A percentile compares a stretch with the other conserved stretches of the same genome.
phyloP scores from a whole-genome alignment of 1,139 yeast species.

The Pichia sp. region DNA sequence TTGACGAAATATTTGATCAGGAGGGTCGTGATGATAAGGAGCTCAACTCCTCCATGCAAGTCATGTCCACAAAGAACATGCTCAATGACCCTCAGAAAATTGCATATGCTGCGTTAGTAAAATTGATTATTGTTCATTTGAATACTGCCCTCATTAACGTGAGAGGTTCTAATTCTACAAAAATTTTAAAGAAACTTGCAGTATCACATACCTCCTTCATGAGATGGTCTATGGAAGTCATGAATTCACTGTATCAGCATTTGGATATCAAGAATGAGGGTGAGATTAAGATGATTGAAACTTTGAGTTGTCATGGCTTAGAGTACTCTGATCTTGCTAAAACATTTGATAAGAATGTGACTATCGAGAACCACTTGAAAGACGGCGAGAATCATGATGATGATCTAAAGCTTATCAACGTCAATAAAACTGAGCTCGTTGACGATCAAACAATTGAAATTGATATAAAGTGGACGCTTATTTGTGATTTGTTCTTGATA shows the following conservation, averaged over 20 bases:
- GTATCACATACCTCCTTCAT: constrained; percentile 75
- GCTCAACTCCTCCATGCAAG: constrained; percentile 52
- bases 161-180: constrained; percentile 43
- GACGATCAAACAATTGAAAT: constrained; percentile 36
- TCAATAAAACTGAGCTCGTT: constrained; percentile 23
- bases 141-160: constrained; percentile 68
- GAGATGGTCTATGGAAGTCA: constrained; percentile 75
- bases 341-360: constrained; percentile 32
- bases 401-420: constrained; percentile 14
- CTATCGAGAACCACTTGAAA: constrained; percentile 17
- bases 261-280: constrained; percentile 56
- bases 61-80: constrained; percentile 75
- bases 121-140: constrained; percentile 70
- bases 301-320: constrained; percentile 77
- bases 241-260: constrained; percentile 72
- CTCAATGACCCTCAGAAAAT: constrained; percentile 78
- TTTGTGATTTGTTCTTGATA: constrained; percentile 82
- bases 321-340: constrained; percentile 59
- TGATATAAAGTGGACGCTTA: constrained; percentile 86
- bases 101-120: constrained; percentile 84
- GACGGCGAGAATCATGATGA: constrained; percentile 12
- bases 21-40: constrained; percentile 37
- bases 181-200: constrained; percentile 53
- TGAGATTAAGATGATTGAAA: constrained; percentile 85
- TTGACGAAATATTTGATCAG: constrained; percentile 12